Evolutionary conservation across 306 rosid genomes (phyloP), one percentile per base, ranked within the genome.

Genomic region (Glycine latifolia): DNA sequence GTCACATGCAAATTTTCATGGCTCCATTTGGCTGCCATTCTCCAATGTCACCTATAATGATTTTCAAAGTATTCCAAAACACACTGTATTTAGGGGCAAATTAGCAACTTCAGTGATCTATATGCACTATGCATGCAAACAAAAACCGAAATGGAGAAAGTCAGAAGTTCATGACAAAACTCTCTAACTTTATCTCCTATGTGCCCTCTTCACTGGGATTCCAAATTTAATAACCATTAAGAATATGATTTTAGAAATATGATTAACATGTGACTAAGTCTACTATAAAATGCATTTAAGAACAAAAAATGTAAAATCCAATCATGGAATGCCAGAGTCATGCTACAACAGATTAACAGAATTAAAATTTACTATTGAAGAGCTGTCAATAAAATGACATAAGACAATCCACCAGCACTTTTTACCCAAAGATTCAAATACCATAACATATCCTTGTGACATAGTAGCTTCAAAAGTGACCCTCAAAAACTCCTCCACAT

Each of bases 401-500:
- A 73, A 67, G 44, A 73, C 33, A 55, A 79, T 66, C 61, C 17
- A 35, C 67, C 61, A 11, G n/a, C 7, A 81, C 9, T 15, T 50
- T 20, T 20, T 20, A 20, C 48, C 44, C 54, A 44, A 80, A 67
- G 76, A 83, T 60, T 67, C 56, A 52, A 60, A 78, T 91, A 95
- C 99, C 97, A 86, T 95, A 95, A 5, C 44, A 4, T 41, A 41
- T 89, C 97, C 99, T 89, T 95, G 99, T n/a, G 91, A 87, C 77
- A 93, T 72, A 52, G 92, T 82, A 76, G 89, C 81, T 76, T 97
- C 91, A 87, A 86, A 83, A 31, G 95, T 86, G 84, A 95, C 95
- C 88, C 97, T 88, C 20, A 95, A 74, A 87, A 90, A 95, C 87
- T 95, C 97, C 89, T 95, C 99, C 84, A 95, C 95, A 10, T 91